phyloP scores from a whole-genome alignment of 2,329 filamentous ascomycete genomes.

The Colletotrichum musicola region DNA sequence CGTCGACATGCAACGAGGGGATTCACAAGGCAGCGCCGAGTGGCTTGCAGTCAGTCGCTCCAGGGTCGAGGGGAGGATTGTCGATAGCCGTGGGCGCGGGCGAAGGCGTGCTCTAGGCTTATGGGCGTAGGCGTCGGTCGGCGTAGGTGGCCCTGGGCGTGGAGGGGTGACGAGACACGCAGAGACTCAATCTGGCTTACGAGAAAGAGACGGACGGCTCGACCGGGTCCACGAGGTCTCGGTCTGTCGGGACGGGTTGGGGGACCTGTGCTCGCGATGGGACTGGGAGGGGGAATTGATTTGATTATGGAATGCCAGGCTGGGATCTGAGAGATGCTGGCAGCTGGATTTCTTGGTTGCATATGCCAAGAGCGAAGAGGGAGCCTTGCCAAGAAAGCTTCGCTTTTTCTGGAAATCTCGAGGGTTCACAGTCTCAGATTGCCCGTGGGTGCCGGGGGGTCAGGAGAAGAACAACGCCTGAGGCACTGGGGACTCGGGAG shows the following conservation, averaged over 20 bases:
- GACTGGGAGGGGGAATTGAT: slow-evolving; percentile 35
- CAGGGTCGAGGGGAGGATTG: background rate
- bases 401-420: slow-evolving; percentile 40
- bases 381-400: slow-evolving; percentile 43
- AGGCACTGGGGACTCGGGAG: slow-evolving; percentile 26
- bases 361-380: slow-evolving; percentile 42
- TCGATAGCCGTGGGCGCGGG: slow-evolving; percentile 2
- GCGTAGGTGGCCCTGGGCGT: background rate
- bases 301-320: slow-evolving; percentile 39
- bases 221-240: slow-evolving; percentile 38
- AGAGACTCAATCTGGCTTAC: slow-evolving; percentile 14
- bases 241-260: slow-evolving; percentile 29
- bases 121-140: slow-evolving; percentile 7
- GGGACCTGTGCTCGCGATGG: slow-evolving; percentile 35
- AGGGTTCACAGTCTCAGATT: slow-evolving; percentile 41
- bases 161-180: background rate
- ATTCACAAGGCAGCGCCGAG: slow-evolving; percentile 32
- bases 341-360: slow-evolving; percentile 40
- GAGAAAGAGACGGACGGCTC: slow-evolving; percentile 19
- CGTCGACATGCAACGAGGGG: slow-evolving; percentile 35
- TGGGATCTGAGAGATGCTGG: slow-evolving; percentile 41
- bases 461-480: slow-evolving; percentile 28
- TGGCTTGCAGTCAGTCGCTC: slow-evolving; percentile 30
- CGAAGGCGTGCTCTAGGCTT: background rate
- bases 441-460: slow-evolving; percentile 37